These are phyloP conservation scores for Nyssa sinensis DNA, from an alignment of 148 eudicot species.

Conservation along the genomic window DNA sequence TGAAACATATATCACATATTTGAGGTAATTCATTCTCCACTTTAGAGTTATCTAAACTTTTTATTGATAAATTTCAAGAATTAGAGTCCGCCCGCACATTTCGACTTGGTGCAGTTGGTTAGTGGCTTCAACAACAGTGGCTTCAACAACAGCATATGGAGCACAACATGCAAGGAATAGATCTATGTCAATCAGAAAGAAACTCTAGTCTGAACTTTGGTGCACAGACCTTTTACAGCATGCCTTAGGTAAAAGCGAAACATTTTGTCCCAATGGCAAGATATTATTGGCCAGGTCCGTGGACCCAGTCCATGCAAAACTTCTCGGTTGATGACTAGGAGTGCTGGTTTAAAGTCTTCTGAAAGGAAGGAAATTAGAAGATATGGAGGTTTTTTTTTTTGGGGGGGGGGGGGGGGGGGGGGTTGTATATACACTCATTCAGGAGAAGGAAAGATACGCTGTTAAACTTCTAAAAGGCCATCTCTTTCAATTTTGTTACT, in stretches of 20 bases:
- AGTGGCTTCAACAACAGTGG: slow-evolving; percentile 86
- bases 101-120: slow-evolving; percentile 62
- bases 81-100: not conserved
- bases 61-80: not conserved
- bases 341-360: not conserved
- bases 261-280: too few species aligned
- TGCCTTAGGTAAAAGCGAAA: too few species aligned
- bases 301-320: too few species aligned
- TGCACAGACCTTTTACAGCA: not conserved
- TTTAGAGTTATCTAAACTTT: not conserved
- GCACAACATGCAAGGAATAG: slow-evolving; percentile 50
- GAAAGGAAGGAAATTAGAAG: not conserved
- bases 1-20: slow-evolving; percentile 59
- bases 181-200: slow-evolving; percentile 29
- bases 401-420: too few species aligned
- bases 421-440: not conserved
- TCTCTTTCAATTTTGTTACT: too few species aligned
- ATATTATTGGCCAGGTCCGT: too few species aligned
- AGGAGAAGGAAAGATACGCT: not conserved
- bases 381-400: too few species aligned
- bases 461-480: too few species aligned
- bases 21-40: slow-evolving; percentile 50
- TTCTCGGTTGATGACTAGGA: not conserved
- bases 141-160: slow-evolving; percentile 88
- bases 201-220: slow-evolving; percentile 11